phyloP scores from a whole-genome alignment of 257 asterid genomes.

The Nemophila menziesii region DNA sequence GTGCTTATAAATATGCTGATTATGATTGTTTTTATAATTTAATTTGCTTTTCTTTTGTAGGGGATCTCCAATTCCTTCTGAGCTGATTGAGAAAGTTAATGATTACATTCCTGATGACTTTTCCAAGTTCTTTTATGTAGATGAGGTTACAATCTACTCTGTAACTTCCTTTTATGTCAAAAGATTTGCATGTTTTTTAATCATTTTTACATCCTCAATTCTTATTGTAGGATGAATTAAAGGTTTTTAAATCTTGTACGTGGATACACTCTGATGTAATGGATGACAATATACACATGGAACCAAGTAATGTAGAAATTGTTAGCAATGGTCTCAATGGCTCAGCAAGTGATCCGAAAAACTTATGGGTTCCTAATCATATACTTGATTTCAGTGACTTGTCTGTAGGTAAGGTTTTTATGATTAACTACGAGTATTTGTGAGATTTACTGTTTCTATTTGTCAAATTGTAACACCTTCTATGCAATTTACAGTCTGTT shows the following conservation, averaged over 20 bases:
- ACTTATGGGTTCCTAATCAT: constrained; percentile 63
- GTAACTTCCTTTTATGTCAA: background rate
- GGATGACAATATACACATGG: constrained; percentile 91
- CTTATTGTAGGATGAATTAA: constrained; percentile 30
- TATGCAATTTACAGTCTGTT: background rate
- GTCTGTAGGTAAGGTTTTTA: constrained; percentile 57
- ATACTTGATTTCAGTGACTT: constrained; percentile 80
- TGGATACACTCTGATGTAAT: constrained; percentile 95
- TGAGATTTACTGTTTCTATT: background rate
- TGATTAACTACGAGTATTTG: background rate
- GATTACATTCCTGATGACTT: constrained; percentile 70
- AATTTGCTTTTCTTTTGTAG: constrained; percentile 32
- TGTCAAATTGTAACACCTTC: background rate
- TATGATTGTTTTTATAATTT: background rate
- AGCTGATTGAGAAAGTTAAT: constrained; percentile 63
- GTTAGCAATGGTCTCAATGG: constrained; percentile 16
- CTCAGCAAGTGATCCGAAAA: constrained; percentile 18
- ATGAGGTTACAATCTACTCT: constrained; percentile 33
- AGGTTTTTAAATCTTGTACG: constrained; percentile 36
- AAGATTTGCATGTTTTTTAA: too few species aligned
- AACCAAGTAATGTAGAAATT: constrained; percentile 22
- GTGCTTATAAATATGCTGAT: constrained; percentile 1
- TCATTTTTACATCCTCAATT: background rate
- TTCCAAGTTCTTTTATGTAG: constrained; percentile 23
- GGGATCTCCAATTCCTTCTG: constrained; percentile 84